Evolutionary conservation across 139 green algal species (phyloP).

Genomic region (Chlamydomonas sphaeroides): DNA sequence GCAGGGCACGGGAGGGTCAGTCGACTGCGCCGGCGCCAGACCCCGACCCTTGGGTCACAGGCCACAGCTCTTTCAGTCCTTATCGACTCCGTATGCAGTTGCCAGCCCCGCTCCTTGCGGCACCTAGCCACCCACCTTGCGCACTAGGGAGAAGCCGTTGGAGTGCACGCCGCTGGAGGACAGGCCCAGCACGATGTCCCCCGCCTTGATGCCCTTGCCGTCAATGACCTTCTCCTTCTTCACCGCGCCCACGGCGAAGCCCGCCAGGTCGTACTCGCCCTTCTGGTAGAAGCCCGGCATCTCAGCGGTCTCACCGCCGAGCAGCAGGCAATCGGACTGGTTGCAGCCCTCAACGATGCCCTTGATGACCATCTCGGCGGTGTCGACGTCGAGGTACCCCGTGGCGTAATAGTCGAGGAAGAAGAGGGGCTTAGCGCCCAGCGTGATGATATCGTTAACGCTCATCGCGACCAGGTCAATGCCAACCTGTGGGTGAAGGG

Average conservation of each 20-base stretch:
- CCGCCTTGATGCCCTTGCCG: slow-evolving; percentile 79
- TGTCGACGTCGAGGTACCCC: slow-evolving; percentile 92
- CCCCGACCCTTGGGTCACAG: too few species aligned
- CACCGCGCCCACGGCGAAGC: slow-evolving; percentile 97
- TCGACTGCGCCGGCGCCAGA: too few species aligned
- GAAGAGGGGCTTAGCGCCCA: slow-evolving; percentile 95
- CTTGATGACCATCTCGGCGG: slow-evolving; percentile 92
- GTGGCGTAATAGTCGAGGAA: slow-evolving; percentile 99
- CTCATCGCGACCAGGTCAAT: slow-evolving; percentile 98
- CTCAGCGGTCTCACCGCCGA: slow-evolving; percentile 98
- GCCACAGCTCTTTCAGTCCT: too few species aligned
- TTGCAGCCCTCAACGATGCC: slow-evolving; percentile 97
- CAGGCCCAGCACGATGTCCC: slow-evolving; percentile 91
- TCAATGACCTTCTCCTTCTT: slow-evolving; percentile 95
- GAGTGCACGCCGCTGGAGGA: slow-evolving; percentile 91
- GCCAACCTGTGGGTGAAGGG: slow-evolving; percentile 54
- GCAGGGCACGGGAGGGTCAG: not conserved
- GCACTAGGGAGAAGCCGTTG: slow-evolving; percentile 97
- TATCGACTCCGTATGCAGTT: too few species aligned
- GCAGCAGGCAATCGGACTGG: slow-evolving; percentile 86
- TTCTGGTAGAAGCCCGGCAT: slow-evolving; percentile 97
- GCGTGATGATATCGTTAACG: slow-evolving; percentile 98
- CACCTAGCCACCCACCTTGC: slow-evolving; percentile 82
- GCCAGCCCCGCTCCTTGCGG: too few species aligned
- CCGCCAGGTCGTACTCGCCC: slow-evolving; percentile 98